phyloP scores from a whole-genome alignment of 2,329 filamentous ascomycete genomes.

The Calycina herbarum region DNA sequence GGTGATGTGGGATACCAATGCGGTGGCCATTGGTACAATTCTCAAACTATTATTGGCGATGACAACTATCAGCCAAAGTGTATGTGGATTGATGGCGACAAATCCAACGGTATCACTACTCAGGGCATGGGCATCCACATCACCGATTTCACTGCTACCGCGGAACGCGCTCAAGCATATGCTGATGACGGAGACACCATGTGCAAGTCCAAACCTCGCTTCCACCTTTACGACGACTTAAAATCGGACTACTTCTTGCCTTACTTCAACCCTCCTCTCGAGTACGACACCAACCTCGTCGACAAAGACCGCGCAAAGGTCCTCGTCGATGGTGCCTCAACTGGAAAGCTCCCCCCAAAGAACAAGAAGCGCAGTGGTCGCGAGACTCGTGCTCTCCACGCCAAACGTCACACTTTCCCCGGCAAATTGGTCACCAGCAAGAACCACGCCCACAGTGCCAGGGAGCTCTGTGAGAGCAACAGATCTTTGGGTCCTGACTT shows the following conservation, averaged over 20 bases:
- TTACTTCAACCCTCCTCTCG: slow-evolving; percentile 5
- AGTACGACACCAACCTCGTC: neutral
- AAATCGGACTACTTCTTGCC: neutral
- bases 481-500: slow-evolving; percentile 38
- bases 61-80: slow-evolving; percentile 6
- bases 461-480: slow-evolving; percentile 34
- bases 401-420: neutral
- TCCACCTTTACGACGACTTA: slow-evolving; percentile 5
- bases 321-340: neutral
- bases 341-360: slow-evolving; percentile 1
- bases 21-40: neutral
- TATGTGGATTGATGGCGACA: slow-evolving; percentile 9
- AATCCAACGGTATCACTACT: slow-evolving; percentile 9
- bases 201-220: slow-evolving; percentile 11
- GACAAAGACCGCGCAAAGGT: slow-evolving; percentile 5
- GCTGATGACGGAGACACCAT: slow-evolving; percentile 2
- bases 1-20: slow-evolving; percentile 5
- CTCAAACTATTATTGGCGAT: neutral
- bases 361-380: neutral
- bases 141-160: slow-evolving; percentile 3
- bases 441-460: slow-evolving; percentile 33
- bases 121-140: slow-evolving; percentile 10
- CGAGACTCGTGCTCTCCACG: neutral
- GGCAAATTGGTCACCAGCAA: slow-evolving; percentile 4
- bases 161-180: neutral